Conservation (phyloP, 345 rosid genomes). For the Brassica rapa region DNA sequence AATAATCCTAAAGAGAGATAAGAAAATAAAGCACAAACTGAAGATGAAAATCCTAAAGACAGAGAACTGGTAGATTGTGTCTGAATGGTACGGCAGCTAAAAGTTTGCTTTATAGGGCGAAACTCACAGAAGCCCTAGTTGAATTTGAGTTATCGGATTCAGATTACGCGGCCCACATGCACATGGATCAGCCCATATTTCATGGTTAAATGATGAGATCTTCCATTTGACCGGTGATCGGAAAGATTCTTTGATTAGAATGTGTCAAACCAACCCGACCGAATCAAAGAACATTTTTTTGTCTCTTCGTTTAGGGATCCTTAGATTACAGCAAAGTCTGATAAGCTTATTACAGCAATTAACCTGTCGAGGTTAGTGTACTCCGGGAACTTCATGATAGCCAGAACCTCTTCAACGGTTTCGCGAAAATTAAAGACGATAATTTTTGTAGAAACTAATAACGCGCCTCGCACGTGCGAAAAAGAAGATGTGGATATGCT, state of each 20-base stretch:
- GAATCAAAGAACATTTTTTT: neutral
- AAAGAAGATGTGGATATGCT: too few relatives aligned
- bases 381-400: too few relatives aligned
- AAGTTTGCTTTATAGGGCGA: conserved; percentile 5
- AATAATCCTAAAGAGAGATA: neutral
- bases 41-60: neutral
- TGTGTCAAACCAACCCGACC: neutral
- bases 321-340: conserved; percentile 7
- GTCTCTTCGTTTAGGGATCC: conserved; percentile 16
- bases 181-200: neutral
- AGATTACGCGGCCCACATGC: neutral
- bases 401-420: too few relatives aligned
- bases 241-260: neutral
- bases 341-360: neutral
- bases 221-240: neutral
- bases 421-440: too few relatives aligned
- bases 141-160: neutral
- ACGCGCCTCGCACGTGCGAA: too few relatives aligned
- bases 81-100: neutral
- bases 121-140: conserved; percentile 32
- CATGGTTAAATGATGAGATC: neutral
- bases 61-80: neutral
- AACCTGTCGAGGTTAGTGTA: too few relatives aligned
- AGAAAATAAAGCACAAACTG: neutral
- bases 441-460: too few relatives aligned